Evolutionary conservation across 257 asterid genomes (phyloP).

Genomic region (Salvia splendens): DNA sequence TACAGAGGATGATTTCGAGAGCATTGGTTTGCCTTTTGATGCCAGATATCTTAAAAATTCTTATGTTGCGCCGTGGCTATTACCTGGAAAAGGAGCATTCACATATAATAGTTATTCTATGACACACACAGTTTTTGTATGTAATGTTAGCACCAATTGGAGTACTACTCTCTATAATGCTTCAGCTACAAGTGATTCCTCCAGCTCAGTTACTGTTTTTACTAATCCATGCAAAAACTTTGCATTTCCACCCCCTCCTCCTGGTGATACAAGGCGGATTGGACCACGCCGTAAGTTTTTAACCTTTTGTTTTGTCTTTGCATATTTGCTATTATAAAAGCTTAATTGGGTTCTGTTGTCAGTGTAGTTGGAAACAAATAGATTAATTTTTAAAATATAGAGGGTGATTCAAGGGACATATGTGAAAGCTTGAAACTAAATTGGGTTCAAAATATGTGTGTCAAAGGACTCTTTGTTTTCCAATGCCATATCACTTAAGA

Average conservation of each 20-base stretch:
- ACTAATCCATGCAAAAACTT: slow-evolving; percentile 69
- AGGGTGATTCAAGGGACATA: not conserved
- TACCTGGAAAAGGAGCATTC: slow-evolving; percentile 39
- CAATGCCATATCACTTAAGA: not conserved
- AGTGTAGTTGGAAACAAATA: not conserved
- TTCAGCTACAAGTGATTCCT: slow-evolving; percentile 39
- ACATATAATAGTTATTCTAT: slow-evolving; percentile 24
- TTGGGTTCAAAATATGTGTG: not conserved
- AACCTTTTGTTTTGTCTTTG: slow-evolving; percentile 21
- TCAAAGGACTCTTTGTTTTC: not conserved
- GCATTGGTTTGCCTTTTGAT: slow-evolving; percentile 57
- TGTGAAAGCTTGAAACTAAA: not conserved
- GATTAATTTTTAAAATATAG: not conserved
- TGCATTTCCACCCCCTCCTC: slow-evolving; percentile 88
- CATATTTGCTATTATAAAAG: slow-evolving; percentile 19
- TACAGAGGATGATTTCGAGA: slow-evolving; percentile 67
- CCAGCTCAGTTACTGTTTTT: slow-evolving; percentile 31
- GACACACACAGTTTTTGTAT: slow-evolving; percentile 47
- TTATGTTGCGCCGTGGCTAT: slow-evolving; percentile 37
- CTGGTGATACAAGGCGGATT: slow-evolving; percentile 61
- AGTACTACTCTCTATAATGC: slow-evolving; percentile 42
- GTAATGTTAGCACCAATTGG: slow-evolving; percentile 54
- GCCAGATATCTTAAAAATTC: slow-evolving; percentile 55
- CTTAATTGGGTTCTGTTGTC: not conserved
- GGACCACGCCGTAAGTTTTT: slow-evolving; percentile 95